Conservation (phyloP, 2,329 filamentous ascomycete genomes). For the Colletotrichum chlorophyti region DNA sequence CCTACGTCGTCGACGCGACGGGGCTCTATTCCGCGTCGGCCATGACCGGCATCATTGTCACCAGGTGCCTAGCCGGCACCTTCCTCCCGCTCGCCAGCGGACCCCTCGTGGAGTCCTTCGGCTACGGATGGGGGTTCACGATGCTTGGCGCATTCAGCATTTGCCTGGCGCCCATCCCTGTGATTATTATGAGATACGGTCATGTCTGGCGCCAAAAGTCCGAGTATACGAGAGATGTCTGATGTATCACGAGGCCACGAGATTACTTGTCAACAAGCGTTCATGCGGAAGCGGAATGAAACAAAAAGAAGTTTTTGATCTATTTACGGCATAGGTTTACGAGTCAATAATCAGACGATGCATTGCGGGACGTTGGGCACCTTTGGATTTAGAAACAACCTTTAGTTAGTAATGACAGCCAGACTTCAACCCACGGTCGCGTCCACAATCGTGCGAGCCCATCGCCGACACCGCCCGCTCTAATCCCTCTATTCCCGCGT, state of each 20-base stretch:
- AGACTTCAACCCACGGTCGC: no score
- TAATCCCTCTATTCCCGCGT: no score
- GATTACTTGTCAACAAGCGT: neutral
- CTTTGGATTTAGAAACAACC: no score
- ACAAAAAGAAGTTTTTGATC: no score
- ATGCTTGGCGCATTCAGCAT: slow-evolving; percentile 50
- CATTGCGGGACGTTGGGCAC: no score
- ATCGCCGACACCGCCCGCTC: no score
- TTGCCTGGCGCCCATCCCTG: slow-evolving; percentile 55
- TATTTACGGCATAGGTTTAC: no score
- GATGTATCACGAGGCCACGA: slow-evolving; percentile 5
- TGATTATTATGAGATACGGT: slow-evolving; percentile 58
- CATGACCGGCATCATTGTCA: slow-evolving; percentile 62
- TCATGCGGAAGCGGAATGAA: neutral
- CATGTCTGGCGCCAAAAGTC: slow-evolving; percentile 57
- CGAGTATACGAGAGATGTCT: slow-evolving; percentile 52
- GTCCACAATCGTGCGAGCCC: no score
- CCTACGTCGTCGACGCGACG: slow-evolving; percentile 65
- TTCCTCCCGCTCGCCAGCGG: slow-evolving; percentile 60
- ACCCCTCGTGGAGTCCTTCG: slow-evolving; percentile 54
- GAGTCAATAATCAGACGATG: no score
- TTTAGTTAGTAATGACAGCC: no score
- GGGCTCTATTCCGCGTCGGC: slow-evolving; percentile 63
- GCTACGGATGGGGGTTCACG: slow-evolving; percentile 59
- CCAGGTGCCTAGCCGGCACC: slow-evolving; percentile 61